A percentile compares a stretch with the other conserved stretches of the same genome.
Conservation (phyloP, 2,329 filamentous ascomycete genomes). For the Cercospora nicotianae region DNA sequence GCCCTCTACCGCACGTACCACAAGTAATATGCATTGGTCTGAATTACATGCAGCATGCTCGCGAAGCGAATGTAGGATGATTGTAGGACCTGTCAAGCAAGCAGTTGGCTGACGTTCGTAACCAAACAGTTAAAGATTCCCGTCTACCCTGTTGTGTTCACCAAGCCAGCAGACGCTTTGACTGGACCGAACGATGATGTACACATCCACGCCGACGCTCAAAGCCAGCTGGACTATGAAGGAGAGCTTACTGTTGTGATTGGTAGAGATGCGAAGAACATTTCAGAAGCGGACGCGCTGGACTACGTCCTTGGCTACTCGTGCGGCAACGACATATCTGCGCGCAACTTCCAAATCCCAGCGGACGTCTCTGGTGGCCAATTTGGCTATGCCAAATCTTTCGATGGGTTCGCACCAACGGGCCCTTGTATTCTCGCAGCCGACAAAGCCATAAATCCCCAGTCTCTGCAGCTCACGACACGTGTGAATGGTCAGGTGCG, state of each 20-base stretch:
- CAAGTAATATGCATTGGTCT: conserved; percentile 16
- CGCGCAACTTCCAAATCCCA: conserved; percentile 52
- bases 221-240: conserved; percentile 17
- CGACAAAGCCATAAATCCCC: conserved; percentile 38
- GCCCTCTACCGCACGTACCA: no score
- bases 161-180: conserved; percentile 17
- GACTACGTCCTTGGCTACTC: conserved; percentile 57
- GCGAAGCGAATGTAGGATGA: conserved; percentile 4
- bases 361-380: conserved; percentile 54
- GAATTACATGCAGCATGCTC: conserved; percentile 18
- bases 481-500: conserved; percentile 51
- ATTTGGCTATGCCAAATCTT: conserved; percentile 59
- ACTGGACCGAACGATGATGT: conserved; percentile 20
- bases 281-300: conserved; percentile 47
- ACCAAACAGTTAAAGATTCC: no score
- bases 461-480: conserved; percentile 40
- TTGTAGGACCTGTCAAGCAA: neutral
- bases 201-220: conserved; percentile 12
- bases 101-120: no score
- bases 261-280: conserved; percentile 41
- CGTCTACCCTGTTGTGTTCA: no score
- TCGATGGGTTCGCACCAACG: conserved; percentile 57
- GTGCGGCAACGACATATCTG: conserved; percentile 57
- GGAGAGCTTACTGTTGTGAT: conserved; percentile 19
- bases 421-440: conserved; percentile 52